Evolutionary conservation across 306 rosid species (phyloP).

Genomic region (Trifolium subterraneum): DNA sequence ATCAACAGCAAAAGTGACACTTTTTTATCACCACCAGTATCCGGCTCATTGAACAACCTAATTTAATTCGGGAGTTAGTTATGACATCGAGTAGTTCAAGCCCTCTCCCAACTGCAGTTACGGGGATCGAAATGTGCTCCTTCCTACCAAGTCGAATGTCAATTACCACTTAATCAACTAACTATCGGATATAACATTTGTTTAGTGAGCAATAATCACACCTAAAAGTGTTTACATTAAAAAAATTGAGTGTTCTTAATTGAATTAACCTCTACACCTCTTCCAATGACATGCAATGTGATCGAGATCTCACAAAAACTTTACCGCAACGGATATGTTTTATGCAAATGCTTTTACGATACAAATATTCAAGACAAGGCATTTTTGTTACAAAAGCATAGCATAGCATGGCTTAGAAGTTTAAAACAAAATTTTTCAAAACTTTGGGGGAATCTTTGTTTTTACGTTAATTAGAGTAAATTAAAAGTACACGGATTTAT

Average conservation of each 20-base stretch:
- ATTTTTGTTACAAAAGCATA: neutral
- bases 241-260: constrained; percentile 11
- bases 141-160: too few relatives aligned
- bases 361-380: constrained; percentile 8
- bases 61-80: too few relatives aligned
- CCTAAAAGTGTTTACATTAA: constrained; percentile 13
- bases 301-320: neutral
- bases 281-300: constrained; percentile 31
- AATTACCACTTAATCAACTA: too few relatives aligned
- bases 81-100: too few relatives aligned
- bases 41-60: too few relatives aligned
- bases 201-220: constrained; percentile 20
- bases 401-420: neutral
- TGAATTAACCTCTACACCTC: constrained; percentile 26
- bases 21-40: too few relatives aligned
- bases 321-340: constrained; percentile 41
- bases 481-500: constrained; percentile 48
- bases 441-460: constrained; percentile 6
- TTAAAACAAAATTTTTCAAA: constrained; percentile 22
- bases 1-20: too few relatives aligned
- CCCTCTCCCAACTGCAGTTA: too few relatives aligned
- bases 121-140: too few relatives aligned
- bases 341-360: constrained; percentile 14
- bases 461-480: constrained; percentile 27
- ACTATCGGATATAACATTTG: too few relatives aligned